These are phyloP conservation scores for Prunus padus DNA, from an alignment of 306 rosid genomes.

Conservation along the genomic window DNA sequence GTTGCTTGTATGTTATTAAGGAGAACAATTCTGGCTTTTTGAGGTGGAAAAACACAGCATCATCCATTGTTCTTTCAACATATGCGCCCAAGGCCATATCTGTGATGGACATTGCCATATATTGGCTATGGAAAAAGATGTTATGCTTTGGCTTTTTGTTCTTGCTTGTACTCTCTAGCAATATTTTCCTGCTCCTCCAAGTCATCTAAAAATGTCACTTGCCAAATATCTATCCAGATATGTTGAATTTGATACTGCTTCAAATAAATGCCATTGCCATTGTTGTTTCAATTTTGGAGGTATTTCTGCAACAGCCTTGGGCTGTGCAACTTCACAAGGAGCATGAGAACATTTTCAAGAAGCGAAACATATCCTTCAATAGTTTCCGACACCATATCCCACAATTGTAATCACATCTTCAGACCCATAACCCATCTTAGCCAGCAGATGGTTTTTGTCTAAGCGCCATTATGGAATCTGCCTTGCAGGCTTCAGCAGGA, in stretches of 20 bases:
- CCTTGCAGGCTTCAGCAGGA: constrained; percentile 68
- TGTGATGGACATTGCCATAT: no score
- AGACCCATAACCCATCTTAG: constrained; percentile 53
- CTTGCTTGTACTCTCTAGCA: no score
- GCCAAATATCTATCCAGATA: constrained; percentile 40
- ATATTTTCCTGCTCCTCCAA: constrained; percentile 58
- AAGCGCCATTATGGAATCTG: constrained; percentile 49
- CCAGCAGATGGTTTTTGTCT: constrained; percentile 48
- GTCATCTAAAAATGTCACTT: constrained; percentile 61
- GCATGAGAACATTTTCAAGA: constrained; percentile 63
- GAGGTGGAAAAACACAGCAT: no score
- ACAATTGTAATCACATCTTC: constrained; percentile 78
- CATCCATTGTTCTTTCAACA: no score
- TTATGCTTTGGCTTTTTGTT: no score
- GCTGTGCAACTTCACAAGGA: constrained; percentile 80
- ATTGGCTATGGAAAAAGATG: no score
- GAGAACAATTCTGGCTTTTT: no score
- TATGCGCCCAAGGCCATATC: no score
- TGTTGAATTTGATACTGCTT: constrained; percentile 49
- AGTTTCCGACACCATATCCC: constrained; percentile 73
- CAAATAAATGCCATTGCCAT: constrained; percentile 87
- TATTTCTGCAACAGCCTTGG: constrained; percentile 61
- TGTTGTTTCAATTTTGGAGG: constrained; percentile 58
- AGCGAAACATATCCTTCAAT: constrained; percentile 68
- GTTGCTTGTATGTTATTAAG: no score